Percentiles rank a stretch among this genome's conserved stretches.
phyloP scores from a whole-genome alignment of 129 eudicot genomes.

The Flaveria robusta region DNA sequence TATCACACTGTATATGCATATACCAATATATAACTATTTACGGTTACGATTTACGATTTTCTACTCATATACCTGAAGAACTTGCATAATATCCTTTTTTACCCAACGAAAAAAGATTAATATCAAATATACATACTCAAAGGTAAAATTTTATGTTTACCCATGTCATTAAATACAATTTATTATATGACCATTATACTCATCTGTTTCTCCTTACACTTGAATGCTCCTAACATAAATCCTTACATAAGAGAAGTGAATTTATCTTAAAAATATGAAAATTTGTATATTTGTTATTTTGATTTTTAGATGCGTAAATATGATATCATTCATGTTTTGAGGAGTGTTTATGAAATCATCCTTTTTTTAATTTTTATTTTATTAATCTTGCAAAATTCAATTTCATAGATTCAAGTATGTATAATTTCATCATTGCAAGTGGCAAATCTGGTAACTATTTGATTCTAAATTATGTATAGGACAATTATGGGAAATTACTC shows the following conservation, averaged over 20 bases:
- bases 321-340: neutral
- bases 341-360: neutral
- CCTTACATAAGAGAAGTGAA: no score
- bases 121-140: no score
- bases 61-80: neutral
- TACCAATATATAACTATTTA: neutral
- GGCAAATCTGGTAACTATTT: neutral
- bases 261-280: no score
- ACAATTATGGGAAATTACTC: neutral
- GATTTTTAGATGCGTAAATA: neutral
- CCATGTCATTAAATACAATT: no score
- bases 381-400: neutral
- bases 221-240: no score
- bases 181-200: no score
- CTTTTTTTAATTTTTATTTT: neutral
- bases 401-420: neutral
- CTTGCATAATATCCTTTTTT: neutral
- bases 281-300: no score
- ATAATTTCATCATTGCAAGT: neutral
- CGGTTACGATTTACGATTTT: neutral
- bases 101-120: neutral
- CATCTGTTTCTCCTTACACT: no score
- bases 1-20: neutral
- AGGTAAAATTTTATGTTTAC: no score
- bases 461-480: neutral